phyloP scores from a whole-genome alignment of 2,329 filamentous ascomycete genomes.

The Nemania sp. region DNA sequence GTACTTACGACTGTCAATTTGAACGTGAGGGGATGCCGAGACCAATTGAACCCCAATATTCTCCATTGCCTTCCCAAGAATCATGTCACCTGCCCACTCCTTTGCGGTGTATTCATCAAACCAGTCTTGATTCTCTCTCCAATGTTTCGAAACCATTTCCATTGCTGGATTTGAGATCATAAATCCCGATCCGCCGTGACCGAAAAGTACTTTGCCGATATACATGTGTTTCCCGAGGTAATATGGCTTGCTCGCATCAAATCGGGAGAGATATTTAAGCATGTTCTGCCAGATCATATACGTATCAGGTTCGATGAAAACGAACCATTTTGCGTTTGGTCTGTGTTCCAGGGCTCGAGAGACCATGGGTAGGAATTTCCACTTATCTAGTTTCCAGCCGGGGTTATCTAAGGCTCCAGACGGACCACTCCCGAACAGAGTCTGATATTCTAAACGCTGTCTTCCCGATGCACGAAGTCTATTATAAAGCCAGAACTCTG shows the following conservation, averaged over 20 bases:
- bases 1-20: slow-evolving; percentile 26
- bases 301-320: slow-evolving; percentile 55
- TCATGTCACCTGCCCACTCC: slow-evolving; percentile 40
- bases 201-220: slow-evolving; percentile 49
- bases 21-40: slow-evolving; percentile 31
- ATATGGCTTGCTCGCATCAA: slow-evolving; percentile 46
- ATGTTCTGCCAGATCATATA: slow-evolving; percentile 53
- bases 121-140: slow-evolving; percentile 24
- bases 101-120: slow-evolving; percentile 33
- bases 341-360: slow-evolving; percentile 50
- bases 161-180: slow-evolving; percentile 53
- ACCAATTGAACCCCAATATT: slow-evolving; percentile 27
- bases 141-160: slow-evolving; percentile 40
- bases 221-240: slow-evolving; percentile 53
- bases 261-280: slow-evolving; percentile 48
- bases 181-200: slow-evolving; percentile 53
- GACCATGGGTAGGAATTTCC: slow-evolving; percentile 57
- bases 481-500: slow-evolving; percentile 44
- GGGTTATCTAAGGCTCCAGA: slow-evolving; percentile 51
- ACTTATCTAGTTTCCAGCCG: slow-evolving; percentile 55
- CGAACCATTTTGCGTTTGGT: slow-evolving; percentile 54
- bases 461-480: slow-evolving; percentile 31
- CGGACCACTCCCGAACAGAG: slow-evolving; percentile 50
- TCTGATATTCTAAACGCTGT: slow-evolving; percentile 45
- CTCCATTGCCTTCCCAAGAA: slow-evolving; percentile 35